Evolutionary conservation across 2,329 filamentous ascomycete species (phyloP).

Genomic region (Xylariomycetidae sp.): DNA sequence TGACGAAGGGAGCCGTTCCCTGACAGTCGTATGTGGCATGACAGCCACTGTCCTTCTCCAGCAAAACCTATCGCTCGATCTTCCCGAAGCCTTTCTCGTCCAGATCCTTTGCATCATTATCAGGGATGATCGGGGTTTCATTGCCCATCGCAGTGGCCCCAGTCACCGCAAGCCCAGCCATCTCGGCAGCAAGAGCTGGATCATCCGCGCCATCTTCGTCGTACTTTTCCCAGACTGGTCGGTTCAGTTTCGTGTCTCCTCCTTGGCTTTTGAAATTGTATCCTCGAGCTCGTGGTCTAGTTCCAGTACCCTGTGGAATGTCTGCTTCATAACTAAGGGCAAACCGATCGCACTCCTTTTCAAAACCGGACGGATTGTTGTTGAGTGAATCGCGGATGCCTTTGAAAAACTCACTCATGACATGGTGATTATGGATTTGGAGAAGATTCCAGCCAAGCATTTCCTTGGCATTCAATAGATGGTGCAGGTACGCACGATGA

Average conservation of each 20-base stretch:
- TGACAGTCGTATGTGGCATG: too few species aligned
- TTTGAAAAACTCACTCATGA: slow-evolving; percentile 67
- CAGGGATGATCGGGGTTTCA: slow-evolving; percentile 44
- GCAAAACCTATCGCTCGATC: too few species aligned
- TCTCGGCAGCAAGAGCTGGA: slow-evolving; percentile 38
- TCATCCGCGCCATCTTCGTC: slow-evolving; percentile 19
- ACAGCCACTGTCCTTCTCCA: too few species aligned
- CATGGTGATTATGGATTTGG: slow-evolving; percentile 83
- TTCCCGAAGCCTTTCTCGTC: slow-evolving; percentile 52
- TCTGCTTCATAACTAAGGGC: slow-evolving; percentile 56
- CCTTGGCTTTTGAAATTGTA: slow-evolving; percentile 74
- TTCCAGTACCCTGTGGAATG: slow-evolving; percentile 67
- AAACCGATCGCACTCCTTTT: slow-evolving; percentile 40
- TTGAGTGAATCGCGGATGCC: slow-evolving; percentile 61
- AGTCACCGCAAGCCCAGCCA: slow-evolving; percentile 31
- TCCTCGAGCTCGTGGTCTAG: slow-evolving; percentile 72
- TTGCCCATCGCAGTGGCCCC: slow-evolving; percentile 31
- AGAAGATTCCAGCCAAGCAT: slow-evolving; percentile 95
- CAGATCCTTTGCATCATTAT: slow-evolving; percentile 41
- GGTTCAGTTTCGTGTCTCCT: slow-evolving; percentile 61
- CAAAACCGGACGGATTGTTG: slow-evolving; percentile 55
- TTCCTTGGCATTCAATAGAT: slow-evolving; percentile 83
- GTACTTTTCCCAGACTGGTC: slow-evolving; percentile 58
- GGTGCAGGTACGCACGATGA: slow-evolving; percentile 80
- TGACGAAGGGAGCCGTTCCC: too few species aligned